phyloP scores from a whole-genome alignment of 2,329 filamentous ascomycete genomes.

The Hymenoscyphus repandus region DNA sequence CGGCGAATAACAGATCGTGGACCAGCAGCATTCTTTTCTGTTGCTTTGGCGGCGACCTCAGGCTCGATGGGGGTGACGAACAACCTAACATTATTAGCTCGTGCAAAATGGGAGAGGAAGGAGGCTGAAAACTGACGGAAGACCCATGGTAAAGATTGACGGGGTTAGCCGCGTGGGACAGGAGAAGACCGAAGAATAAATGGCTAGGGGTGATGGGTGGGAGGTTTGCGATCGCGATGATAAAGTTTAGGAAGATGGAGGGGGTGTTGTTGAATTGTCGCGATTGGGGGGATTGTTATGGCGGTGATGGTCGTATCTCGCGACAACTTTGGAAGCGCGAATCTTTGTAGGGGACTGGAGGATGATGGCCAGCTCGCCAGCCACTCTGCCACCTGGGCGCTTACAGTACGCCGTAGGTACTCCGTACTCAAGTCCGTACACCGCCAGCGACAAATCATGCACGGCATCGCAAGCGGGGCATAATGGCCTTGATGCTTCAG shows the following conservation, averaged over 20 bases:
- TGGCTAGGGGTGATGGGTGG: neutral
- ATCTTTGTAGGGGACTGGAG: neutral
- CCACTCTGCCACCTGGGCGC: no score
- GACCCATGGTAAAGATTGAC: constrained; percentile 19
- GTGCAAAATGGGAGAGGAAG: neutral
- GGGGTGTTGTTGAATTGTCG: constrained; percentile 16
- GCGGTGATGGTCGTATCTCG: neutral
- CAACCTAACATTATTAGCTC: constrained; percentile 27
- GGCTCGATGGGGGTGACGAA: constrained; percentile 29
- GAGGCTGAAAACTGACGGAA: constrained; percentile 28
- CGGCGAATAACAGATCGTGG: constrained; percentile 30
- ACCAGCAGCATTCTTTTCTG: constrained; percentile 26
- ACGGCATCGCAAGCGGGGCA: no score
- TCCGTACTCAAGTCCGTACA: no score
- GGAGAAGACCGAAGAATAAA: neutral
- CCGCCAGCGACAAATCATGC: no score
- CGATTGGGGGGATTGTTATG: constrained; percentile 11
- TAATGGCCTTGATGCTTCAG: no score
- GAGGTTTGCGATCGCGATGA: constrained; percentile 16
- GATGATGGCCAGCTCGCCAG: no score
- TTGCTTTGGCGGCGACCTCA: constrained; percentile 22
- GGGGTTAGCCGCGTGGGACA: no score
- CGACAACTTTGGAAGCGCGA: neutral
- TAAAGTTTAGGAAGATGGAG: constrained; percentile 8
- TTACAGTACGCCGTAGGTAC: no score